Conservation (phyloP, 2,329 filamentous ascomycete genomes). For the Fusarium succisae region DNA sequence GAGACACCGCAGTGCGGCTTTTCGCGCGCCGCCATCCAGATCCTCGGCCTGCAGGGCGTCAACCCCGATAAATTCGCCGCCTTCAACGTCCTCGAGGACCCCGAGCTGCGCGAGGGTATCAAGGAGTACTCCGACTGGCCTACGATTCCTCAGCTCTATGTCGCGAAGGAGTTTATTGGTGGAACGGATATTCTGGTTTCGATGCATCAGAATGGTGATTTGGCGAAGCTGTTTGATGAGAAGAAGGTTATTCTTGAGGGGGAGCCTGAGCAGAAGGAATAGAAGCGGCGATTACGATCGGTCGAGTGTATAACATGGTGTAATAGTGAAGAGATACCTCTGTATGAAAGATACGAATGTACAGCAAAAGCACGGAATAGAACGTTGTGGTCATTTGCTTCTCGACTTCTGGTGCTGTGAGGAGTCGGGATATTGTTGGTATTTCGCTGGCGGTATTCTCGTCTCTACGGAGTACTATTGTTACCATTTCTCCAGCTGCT, state of each 20-base stretch:
- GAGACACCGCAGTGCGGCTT: slow-evolving; percentile 97
- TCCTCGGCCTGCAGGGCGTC: slow-evolving; percentile 92
- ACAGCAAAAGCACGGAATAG: slow-evolving; percentile 38
- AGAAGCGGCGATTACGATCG: neutral
- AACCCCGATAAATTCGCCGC: slow-evolving; percentile 97
- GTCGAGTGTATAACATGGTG: slow-evolving; percentile 41
- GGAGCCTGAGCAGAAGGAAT: slow-evolving; percentile 50
- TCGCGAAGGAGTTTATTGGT: slow-evolving; percentile 94
- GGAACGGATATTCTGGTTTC: slow-evolving; percentile 97
- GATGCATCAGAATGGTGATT: slow-evolving; percentile 96
- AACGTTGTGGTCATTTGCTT: slow-evolving; percentile 1
- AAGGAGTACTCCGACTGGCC: slow-evolving; percentile 99
- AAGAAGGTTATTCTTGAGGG: slow-evolving; percentile 81
- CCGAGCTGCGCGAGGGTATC: slow-evolving; percentile 87
- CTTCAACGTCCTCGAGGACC: slow-evolving; percentile 95
- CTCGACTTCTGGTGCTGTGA: neutral
- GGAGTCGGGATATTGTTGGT: rapidly evolving
- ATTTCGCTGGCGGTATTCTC: rapidly evolving
- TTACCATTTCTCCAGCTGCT: rapidly evolving
- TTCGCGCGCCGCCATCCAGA: slow-evolving; percentile 93
- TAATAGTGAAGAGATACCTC: slow-evolving; percentile 42
- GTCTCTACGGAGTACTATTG: too few relatives aligned
- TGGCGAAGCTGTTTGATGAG: slow-evolving; percentile 91
- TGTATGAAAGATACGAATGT: slow-evolving; percentile 39
- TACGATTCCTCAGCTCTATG: slow-evolving; percentile 95